These are phyloP conservation scores for Cryphonectria carpinicola DNA, from an alignment of 2,329 filamentous ascomycete species.

Conservation along the genomic window DNA sequence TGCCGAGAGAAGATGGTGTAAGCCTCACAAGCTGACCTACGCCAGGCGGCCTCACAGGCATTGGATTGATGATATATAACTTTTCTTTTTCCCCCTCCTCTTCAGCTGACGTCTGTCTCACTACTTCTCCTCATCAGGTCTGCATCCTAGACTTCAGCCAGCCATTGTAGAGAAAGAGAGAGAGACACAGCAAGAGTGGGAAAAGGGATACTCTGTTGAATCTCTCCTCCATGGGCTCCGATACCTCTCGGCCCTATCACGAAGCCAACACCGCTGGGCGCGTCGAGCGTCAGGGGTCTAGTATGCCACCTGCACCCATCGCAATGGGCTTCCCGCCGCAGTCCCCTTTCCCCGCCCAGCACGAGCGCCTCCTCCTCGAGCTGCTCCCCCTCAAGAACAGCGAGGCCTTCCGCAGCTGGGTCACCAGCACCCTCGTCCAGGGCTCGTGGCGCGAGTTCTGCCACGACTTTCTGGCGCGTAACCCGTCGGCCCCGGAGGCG, in stretches of 20 bases:
- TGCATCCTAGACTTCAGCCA: neutral
- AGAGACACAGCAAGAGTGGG: neutral
- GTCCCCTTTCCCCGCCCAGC: slow-evolving; percentile 35
- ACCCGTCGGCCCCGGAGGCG: slow-evolving; percentile 36
- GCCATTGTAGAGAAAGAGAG: neutral
- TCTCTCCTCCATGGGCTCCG: neutral
- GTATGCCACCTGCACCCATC: neutral
- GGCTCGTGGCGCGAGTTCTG: slow-evolving; percentile 45
- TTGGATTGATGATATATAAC: neutral
- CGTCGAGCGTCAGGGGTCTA: neutral
- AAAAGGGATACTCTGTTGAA: neutral
- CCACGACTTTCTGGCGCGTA: slow-evolving; percentile 37
- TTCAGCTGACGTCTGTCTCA: neutral
- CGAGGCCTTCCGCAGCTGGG: slow-evolving; percentile 42
- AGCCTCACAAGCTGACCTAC: neutral
- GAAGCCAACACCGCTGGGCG: neutral
- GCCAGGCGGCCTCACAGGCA: neutral
- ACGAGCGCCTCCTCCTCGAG: slow-evolving; percentile 45
- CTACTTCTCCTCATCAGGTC: neutral
- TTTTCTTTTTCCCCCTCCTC: neutral
- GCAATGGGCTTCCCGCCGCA: slow-evolving; percentile 2
- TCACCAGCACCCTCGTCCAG: slow-evolving; percentile 37
- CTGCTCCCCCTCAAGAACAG: slow-evolving; percentile 43
- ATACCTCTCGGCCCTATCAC: neutral
- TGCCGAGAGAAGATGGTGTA: neutral